phyloP scores from a whole-genome alignment of 2,329 filamentous ascomycete species.

The Botrytis paeoniae region DNA sequence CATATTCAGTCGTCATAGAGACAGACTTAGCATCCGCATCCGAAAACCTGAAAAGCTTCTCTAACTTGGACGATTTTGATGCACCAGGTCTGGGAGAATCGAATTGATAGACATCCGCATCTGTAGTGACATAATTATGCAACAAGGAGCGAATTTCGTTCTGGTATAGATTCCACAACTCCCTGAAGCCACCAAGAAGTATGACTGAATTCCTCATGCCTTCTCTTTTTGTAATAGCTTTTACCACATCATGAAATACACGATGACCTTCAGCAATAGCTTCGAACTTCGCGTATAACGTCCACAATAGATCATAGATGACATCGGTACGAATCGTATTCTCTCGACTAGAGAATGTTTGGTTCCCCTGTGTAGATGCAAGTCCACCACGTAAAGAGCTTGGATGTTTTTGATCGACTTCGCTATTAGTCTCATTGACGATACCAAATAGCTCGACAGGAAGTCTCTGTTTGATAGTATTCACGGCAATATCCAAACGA shows the following conservation, averaged over 20 bases:
- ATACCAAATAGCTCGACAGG: conserved; percentile 92
- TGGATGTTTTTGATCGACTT: conserved; percentile 91
- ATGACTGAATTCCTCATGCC: conserved; percentile 59
- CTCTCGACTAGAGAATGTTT: conserved; percentile 64
- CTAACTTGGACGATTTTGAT: conserved; percentile 41
- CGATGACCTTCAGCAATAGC: conserved; percentile 94
- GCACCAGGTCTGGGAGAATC: conserved; percentile 54
- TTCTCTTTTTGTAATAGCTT: conserved; percentile 80
- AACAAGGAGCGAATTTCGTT: conserved; percentile 93
- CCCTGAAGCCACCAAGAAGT: conserved; percentile 85
- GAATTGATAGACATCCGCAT: conserved; percentile 71
- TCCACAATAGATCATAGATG: conserved; percentile 87
- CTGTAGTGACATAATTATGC: conserved; percentile 93
- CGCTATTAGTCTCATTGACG: conserved; percentile 90
- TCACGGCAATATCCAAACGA: conserved; percentile 78
- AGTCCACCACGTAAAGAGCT: conserved; percentile 61
- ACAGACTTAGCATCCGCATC: conserved; percentile 78
- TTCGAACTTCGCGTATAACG: conserved; percentile 93
- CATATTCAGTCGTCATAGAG: conserved; percentile 79
- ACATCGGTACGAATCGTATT: conserved; percentile 79
- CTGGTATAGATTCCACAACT: conserved; percentile 96
- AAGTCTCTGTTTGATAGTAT: conserved; percentile 86
- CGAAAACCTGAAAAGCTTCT: conserved; percentile 73
- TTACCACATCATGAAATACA: conserved; percentile 87
- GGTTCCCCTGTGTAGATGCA: conserved; percentile 53